Base-by-base conservation (phyloP, 2,329 filamentous ascomycete genomes). In the Magnaporthiopsis rhizophila region DNA sequence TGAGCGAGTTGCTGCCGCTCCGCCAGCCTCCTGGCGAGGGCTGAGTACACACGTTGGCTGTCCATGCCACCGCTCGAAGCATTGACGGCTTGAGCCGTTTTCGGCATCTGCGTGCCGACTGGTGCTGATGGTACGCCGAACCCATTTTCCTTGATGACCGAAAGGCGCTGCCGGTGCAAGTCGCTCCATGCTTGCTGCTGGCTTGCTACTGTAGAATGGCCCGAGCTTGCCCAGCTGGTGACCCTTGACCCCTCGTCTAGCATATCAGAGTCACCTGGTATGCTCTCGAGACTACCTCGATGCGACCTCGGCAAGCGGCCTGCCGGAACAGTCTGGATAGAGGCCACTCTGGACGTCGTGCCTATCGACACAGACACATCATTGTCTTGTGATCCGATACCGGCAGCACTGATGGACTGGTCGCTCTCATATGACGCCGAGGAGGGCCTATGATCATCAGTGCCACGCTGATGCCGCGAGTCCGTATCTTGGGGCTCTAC, bases 221-320 rank as follows among this genome's bases (percentile, higher is more conserved):
- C 84, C 0, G 88, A 89, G 66, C 86, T 85, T 5, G 83, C 83
- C 89, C 89, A 91, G 72, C 89, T 92, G 2, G 88, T 90, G 62
- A 90, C 84, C 28, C 88, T 78, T n/a, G 86, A 89, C 67, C 78
- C 83, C 26, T 85, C 81, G 56, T 84, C 81, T 18, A 74, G 77
- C 1, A 69, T 70, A 62, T 74, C 74, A 57, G 73, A 73, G 7
- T 78, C 77, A 63, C 75, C 80, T 28, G 68, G 69, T 2, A 82
- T 67, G 65, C 80, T 86, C 65, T 82, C 82, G 6, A 86, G 68
- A 66, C 85, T 87, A 1, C 83, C 84, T 68, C 81, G 77, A 50
- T 81, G 80, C 9, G 84, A 86, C 62, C 75, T 78, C 59, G 83
- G 71, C 64, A 79, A 76, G 60, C 82, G 78, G 50, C 73, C 75